Evolutionary conservation across 106 monocot genomes (phyloP).

Genomic region (Agapanthus africanus): DNA sequence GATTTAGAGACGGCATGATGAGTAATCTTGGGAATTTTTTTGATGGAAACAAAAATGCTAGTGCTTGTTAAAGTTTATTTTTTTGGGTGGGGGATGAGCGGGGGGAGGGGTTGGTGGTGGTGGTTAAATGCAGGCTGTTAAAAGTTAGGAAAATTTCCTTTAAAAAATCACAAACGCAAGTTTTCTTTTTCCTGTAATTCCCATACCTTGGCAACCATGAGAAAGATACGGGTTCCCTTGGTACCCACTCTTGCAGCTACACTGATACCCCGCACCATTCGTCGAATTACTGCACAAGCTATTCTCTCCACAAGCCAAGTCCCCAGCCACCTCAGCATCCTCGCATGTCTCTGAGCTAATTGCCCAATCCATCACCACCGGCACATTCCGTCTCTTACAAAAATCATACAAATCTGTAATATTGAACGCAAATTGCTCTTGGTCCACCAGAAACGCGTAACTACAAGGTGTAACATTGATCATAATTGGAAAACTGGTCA

Average conservation of each 20-base stretch:
- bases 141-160: too few relatives aligned
- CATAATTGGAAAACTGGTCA: too few relatives aligned
- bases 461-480: slow-evolving; percentile 29
- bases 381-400: background rate
- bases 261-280: slow-evolving; percentile 13
- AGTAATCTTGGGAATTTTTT: too few relatives aligned
- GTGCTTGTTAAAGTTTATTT: too few relatives aligned
- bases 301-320: background rate
- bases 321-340: background rate
- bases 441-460: slow-evolving; percentile 27
- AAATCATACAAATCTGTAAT: slow-evolving; percentile 8
- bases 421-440: slow-evolving; percentile 13
- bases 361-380: slow-evolving; percentile 33
- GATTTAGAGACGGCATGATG: too few relatives aligned
- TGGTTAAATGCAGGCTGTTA: too few relatives aligned
- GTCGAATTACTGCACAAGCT: slow-evolving; percentile 1
- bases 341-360: slow-evolving; percentile 15
- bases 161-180: too few relatives aligned
- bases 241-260: slow-evolving; percentile 26
- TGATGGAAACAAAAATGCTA: too few relatives aligned
- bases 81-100: too few relatives aligned
- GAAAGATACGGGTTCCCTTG: slow-evolving; percentile 38
- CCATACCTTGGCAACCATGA: slow-evolving; percentile 37
- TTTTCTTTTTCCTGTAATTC: too few relatives aligned
- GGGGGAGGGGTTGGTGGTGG: too few relatives aligned